Evolutionary conservation across 148 eudicot species (phyloP).

Genomic region (Nepenthes gracilis): DNA sequence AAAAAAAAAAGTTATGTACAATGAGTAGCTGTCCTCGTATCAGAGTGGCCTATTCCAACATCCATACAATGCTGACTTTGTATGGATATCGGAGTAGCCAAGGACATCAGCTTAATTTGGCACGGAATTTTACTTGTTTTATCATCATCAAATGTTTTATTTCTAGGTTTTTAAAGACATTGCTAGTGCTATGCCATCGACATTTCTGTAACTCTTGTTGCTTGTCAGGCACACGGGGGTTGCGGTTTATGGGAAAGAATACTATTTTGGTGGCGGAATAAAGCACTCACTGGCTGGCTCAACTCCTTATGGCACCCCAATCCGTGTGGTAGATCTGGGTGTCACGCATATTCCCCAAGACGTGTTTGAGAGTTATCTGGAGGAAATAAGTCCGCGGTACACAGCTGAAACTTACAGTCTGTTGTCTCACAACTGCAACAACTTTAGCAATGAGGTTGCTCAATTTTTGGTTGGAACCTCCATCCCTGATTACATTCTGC

Average conservation of each 20-base stretch:
- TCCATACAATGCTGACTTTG: too few relatives aligned
- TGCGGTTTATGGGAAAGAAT: slow-evolving; percentile 87
- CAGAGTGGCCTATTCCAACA: too few relatives aligned
- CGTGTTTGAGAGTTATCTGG: slow-evolving; percentile 72
- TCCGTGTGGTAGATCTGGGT: slow-evolving; percentile 77
- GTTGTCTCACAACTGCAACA: slow-evolving; percentile 88
- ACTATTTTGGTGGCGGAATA: slow-evolving; percentile 91
- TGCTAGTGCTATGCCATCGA: too few relatives aligned
- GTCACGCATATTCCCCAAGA: slow-evolving; percentile 84
- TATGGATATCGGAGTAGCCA: too few relatives aligned
- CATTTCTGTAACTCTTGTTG: not conserved
- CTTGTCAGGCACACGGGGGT: slow-evolving; percentile 82
- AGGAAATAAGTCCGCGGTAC: slow-evolving; percentile 88
- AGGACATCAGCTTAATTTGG: too few relatives aligned
- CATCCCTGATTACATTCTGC: slow-evolving; percentile 78
- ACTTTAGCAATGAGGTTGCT: slow-evolving; percentile 91
- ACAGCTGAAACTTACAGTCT: slow-evolving; percentile 88
- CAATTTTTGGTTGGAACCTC: slow-evolving; percentile 76
- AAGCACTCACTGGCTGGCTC: slow-evolving; percentile 61
- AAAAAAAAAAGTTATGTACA: too few relatives aligned
- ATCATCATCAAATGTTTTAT: too few relatives aligned
- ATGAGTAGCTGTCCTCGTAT: too few relatives aligned
- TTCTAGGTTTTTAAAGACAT: too few relatives aligned
- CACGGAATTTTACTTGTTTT: too few relatives aligned
- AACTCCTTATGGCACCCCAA: slow-evolving; percentile 79